phyloP scores from a whole-genome alignment of 148 eudicot genomes.

The Spergularia marina region DNA sequence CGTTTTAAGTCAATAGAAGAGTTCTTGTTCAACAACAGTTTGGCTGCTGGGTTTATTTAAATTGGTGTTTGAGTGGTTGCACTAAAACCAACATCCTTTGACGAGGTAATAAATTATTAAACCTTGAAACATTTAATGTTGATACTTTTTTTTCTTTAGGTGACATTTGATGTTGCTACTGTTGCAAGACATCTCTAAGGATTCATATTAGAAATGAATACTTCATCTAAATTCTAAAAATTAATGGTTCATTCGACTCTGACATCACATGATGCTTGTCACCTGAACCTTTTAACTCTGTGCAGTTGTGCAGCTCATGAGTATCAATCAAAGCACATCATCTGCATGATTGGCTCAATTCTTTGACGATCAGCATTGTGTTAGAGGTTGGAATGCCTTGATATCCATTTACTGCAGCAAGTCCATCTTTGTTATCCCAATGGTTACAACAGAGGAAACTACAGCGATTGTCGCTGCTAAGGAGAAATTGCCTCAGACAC shows the following conservation, averaged over 20 bases:
- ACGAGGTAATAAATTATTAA: background rate
- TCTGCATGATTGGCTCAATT: background rate
- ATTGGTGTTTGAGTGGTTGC: conserved; percentile 12
- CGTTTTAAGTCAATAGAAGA: background rate
- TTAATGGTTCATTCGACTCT: background rate
- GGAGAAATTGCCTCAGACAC: conserved; percentile 34
- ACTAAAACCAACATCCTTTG: conserved; percentile 1
- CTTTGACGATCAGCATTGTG: conserved; percentile 3
- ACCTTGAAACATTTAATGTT: background rate
- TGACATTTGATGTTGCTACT: background rate
- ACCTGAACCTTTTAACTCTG: conserved; percentile 12
- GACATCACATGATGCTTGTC: background rate
- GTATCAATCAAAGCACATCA: background rate
- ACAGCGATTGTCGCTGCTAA: conserved; percentile 31
- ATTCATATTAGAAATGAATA: background rate
- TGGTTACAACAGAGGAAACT: conserved; percentile 44
- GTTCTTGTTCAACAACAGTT: conserved; percentile 11
- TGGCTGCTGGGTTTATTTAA: background rate
- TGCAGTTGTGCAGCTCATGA: conserved; percentile 16
- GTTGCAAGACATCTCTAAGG: background rate
- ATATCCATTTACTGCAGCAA: conserved; percentile 13
- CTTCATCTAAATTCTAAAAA: background rate
- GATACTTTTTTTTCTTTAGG: background rate
- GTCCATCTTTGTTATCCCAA: conserved; percentile 20
- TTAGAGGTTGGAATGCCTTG: conserved; percentile 17